Base-by-base conservation (phyloP, 2,329 filamentous ascomycete species). In the Hortaea sp. region DNA sequence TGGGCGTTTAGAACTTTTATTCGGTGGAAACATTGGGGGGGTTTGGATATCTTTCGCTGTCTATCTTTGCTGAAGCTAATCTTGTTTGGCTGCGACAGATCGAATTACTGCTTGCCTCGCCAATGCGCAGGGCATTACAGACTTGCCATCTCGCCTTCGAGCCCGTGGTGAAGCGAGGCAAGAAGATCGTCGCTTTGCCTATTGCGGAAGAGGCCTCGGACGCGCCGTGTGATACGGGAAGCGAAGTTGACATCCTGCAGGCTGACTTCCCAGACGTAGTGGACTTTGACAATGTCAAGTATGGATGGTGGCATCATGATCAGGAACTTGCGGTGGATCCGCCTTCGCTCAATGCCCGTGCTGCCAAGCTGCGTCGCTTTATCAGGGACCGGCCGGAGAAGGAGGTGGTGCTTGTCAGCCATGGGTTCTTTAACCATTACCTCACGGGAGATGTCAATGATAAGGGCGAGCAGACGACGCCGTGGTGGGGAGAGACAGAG, bases 341-440 rank as follows among this genome's bases (percentile, higher is more conserved):
- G 5, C 49, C 45, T 31, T 47, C 56, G 9, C 47, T 61, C 6
- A 54, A 53, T 39, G 53, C 44, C 4, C 42, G 59, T 7, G 57
- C 59, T 7, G 48, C 45, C 39, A 57, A 56, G 42, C 46, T 62
- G 44, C 43, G 59, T 4, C 45, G 46, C 4, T 62, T 54, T 46
- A 54, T 61, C 29, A 51, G 49, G 29, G 52, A 45, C 11, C 31
- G 58, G 35, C 48, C 53, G 12, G 59, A 61, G 49, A 55, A 50
- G 47, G 57, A 61, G 40, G 50, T 60, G 29, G 58, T 51, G 35
- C 43, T 62, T 37, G 59, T 62, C 7, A 52, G 47, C 35, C 59
- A 61, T 50, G 59, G 59, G 6, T 56, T 56, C 46, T 60, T 62
- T 44, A 55, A 53, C 42, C 59, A 62, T 45, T 62, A 52, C 37